These are phyloP conservation scores for Podospora sp. DNA, from an alignment of 495 filamentous ascomycete genomes.

Conservation along the genomic window DNA sequence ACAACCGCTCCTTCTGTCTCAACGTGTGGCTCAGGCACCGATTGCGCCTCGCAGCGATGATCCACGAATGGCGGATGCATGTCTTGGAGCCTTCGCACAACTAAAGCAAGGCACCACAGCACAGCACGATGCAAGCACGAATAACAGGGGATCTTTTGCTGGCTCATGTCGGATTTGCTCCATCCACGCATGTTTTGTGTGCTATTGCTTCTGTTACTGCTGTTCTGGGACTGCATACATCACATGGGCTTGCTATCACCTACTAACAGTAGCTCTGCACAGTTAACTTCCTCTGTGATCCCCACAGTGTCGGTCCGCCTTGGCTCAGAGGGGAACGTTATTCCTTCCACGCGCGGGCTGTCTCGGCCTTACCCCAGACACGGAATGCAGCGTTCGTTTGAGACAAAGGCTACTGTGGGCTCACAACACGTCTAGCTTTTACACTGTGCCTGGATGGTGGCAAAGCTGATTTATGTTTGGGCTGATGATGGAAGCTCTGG, in stretches of 20 bases:
- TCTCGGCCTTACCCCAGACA: constrained; percentile 14
- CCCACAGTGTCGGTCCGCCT: background rate
- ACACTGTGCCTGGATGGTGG: background rate
- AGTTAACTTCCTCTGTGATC: background rate
- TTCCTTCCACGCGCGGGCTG: background rate
- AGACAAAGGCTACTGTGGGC: background rate
- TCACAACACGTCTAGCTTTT: background rate
- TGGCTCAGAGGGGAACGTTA: background rate
- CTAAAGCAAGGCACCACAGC: background rate
- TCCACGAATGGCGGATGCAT: background rate
- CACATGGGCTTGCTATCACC: no score
- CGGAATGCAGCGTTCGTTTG: background rate
- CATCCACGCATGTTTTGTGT: no score
- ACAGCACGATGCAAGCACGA: background rate
- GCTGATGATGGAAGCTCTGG: no score
- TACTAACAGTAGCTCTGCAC: no score
- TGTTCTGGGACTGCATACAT: background rate
- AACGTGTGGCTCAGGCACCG: background rate
- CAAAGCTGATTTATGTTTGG: no score
- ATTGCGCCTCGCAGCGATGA: background rate
- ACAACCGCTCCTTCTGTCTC: background rate
- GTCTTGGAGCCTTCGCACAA: no score
- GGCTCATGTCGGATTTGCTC: no score
- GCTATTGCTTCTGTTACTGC: no score
- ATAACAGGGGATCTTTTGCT: background rate